Conservation (phyloP, 345 rosid genomes). For the Raphanus raphanistrum region DNA sequence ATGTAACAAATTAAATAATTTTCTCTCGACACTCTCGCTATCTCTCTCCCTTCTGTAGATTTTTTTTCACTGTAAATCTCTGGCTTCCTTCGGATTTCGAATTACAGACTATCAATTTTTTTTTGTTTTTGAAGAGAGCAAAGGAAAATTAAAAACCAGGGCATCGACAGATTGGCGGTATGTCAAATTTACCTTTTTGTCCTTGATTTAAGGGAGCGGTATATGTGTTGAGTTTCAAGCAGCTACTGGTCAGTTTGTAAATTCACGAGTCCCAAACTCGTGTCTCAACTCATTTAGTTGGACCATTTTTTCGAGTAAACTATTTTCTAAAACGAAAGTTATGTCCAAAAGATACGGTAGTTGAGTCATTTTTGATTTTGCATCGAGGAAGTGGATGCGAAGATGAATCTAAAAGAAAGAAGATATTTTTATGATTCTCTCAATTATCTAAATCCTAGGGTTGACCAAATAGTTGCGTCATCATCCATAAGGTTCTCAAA, state of each 20-base stretch:
- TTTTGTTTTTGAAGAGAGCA: not conserved
- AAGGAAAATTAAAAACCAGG: conserved; percentile 5
- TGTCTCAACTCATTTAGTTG: not conserved
- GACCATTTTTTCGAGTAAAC: not conserved
- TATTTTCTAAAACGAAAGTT: not conserved
- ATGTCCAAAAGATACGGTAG: conserved; percentile 13
- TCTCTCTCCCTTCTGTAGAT: conserved; percentile 14
- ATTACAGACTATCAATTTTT: conserved; percentile 11
- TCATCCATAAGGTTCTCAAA: too few relatives aligned
- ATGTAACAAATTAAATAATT: conserved; percentile 18
- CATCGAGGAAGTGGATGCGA: not conserved
- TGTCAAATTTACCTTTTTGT: not conserved
- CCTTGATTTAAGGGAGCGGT: conserved; percentile 17
- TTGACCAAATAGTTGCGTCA: too few relatives aligned
- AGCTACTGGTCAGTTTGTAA: conserved; percentile 30
- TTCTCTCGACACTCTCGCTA: not conserved
- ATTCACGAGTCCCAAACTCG: conserved; percentile 6
- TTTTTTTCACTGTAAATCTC: conserved; percentile 28
- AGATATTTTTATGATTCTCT: not conserved
- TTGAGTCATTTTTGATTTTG: not conserved
- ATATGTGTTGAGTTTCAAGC: conserved; percentile 1
- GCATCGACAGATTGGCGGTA: conserved; percentile 28
- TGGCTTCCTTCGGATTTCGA: conserved; percentile 7
- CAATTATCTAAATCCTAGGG: not conserved
- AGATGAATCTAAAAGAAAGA: not conserved